A percentile compares a stretch with the other conserved stretches of the same genome.
phyloP scores from a whole-genome alignment of 2,329 filamentous ascomycete genomes.

The Neonectria coccinea region DNA sequence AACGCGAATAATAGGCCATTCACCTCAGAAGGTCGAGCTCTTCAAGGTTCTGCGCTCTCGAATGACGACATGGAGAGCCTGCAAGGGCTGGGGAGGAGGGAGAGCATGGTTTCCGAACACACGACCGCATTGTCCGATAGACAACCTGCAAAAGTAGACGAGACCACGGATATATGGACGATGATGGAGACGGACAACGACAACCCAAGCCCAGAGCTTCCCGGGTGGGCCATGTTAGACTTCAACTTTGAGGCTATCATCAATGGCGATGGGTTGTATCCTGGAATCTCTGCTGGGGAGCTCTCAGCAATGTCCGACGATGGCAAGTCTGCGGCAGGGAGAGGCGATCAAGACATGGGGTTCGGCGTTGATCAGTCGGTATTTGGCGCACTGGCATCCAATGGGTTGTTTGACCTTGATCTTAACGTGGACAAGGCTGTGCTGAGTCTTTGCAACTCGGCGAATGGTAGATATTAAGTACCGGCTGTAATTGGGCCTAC shows the following conservation, averaged over 20 bases:
- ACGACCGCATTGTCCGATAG: background rate
- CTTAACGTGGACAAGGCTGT: conserved; percentile 28
- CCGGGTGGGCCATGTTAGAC: conserved; percentile 34
- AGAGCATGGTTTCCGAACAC: background rate
- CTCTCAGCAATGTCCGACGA: background rate
- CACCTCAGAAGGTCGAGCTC: background rate
- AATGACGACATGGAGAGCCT: background rate
- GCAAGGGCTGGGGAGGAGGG: background rate
- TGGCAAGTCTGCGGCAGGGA: background rate
- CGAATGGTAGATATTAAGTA: background rate
- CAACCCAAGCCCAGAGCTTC: conserved; percentile 5
- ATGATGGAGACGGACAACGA: conserved; percentile 2
- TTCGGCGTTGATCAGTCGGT: conserved; percentile 16
- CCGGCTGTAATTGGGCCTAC: background rate
- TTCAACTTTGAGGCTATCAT: conserved; percentile 33
- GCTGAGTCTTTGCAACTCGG: conserved; percentile 25
- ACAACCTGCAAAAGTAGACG: background rate
- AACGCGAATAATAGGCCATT: background rate
- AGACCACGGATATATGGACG: background rate
- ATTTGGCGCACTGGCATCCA: conserved; percentile 23
- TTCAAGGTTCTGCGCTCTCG: background rate
- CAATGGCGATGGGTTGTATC: conserved; percentile 17
- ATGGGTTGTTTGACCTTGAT: conserved; percentile 26
- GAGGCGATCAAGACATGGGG: conserved; percentile 5
- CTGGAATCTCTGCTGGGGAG: conserved; percentile 3